Conservation (phyloP, 805 yeast species). For the Starmera dryadoides region DNA sequence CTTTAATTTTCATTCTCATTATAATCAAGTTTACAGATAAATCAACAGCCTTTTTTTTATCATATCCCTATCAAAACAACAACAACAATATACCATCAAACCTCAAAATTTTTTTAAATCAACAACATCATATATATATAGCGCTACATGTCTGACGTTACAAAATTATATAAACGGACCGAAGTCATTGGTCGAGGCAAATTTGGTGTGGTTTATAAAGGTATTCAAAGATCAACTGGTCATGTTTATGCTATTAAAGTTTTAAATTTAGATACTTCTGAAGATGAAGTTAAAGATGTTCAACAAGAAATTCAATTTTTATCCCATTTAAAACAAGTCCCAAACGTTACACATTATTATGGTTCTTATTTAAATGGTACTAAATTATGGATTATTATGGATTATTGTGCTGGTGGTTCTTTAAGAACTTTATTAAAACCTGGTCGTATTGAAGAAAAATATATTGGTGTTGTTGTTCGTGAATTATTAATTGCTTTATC, state of each 20-base stretch:
- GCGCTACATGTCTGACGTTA: constrained; percentile 21
- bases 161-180: constrained; percentile 58
- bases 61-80: too few species aligned
- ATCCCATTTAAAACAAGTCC: constrained; percentile 71
- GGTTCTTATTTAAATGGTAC: constrained; percentile 85
- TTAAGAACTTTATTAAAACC: constrained; percentile 66
- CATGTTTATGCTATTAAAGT: constrained; percentile 90
- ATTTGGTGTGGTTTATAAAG: constrained; percentile 95
- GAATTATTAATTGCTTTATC: constrained; percentile 74
- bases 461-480: constrained; percentile 76
- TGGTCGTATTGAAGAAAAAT: constrained; percentile 80
- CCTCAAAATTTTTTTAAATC: too few species aligned
- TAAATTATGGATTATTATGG: constrained; percentile 97
- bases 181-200: constrained; percentile 95
- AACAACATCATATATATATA: too few species aligned
- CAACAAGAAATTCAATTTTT: constrained; percentile 88
- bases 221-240: constrained; percentile 58
- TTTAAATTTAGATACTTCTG: constrained; percentile 83
- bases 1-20: too few species aligned
- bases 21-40: too few species aligned
- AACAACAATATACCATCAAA: too few species aligned
- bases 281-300: constrained; percentile 91
- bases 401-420: constrained; percentile 94
- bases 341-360: constrained; percentile 89
- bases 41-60: too few species aligned